Conservation (phyloP, 1,284 basidiomycete species). For the Waitea zeae region DNA sequence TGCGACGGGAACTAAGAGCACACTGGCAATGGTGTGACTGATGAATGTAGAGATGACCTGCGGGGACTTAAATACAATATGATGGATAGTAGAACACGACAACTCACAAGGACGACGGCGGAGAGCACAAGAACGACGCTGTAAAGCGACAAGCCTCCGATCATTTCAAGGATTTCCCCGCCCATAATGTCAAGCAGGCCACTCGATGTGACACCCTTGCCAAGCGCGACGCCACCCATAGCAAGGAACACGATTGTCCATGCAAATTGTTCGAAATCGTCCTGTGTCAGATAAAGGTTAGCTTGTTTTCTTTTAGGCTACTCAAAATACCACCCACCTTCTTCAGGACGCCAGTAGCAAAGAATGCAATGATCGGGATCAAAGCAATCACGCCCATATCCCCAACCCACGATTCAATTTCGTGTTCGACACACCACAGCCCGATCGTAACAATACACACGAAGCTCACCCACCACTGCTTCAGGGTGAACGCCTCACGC, state of each 20-base stretch:
- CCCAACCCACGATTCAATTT: constrained; percentile 66
- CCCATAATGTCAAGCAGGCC: constrained; percentile 77
- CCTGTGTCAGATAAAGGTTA: no score
- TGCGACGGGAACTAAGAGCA: constrained; percentile 92
- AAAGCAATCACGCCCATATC: constrained; percentile 98
- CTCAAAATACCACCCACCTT: constrained; percentile 60
- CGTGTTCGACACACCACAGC: constrained; percentile 84
- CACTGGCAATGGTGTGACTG: constrained; percentile 92
- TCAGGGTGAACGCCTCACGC: constrained; percentile 62
- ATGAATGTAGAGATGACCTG: constrained; percentile 80
- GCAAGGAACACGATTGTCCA: constrained; percentile 92
- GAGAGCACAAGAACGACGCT: constrained; percentile 77
- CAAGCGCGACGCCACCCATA: constrained; percentile 98
- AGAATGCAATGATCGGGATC: constrained; percentile 87
- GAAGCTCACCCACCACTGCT: constrained; percentile 84
- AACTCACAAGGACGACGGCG: constrained; percentile 46
- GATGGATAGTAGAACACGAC: constrained; percentile 8
- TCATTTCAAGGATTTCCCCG: constrained; percentile 43
- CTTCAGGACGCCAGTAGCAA: constrained; percentile 84
- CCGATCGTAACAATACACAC: constrained; percentile 80
- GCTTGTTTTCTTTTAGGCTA: no score
- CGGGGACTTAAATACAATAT: not conserved
- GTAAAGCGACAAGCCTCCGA: constrained; percentile 63
- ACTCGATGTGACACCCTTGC: constrained; percentile 84
- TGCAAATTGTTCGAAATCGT: constrained; percentile 88